These are phyloP conservation scores for Xerocomus nothofagi DNA, from an alignment of 1,284 basidiomycete species.

Conservation along the genomic window DNA sequence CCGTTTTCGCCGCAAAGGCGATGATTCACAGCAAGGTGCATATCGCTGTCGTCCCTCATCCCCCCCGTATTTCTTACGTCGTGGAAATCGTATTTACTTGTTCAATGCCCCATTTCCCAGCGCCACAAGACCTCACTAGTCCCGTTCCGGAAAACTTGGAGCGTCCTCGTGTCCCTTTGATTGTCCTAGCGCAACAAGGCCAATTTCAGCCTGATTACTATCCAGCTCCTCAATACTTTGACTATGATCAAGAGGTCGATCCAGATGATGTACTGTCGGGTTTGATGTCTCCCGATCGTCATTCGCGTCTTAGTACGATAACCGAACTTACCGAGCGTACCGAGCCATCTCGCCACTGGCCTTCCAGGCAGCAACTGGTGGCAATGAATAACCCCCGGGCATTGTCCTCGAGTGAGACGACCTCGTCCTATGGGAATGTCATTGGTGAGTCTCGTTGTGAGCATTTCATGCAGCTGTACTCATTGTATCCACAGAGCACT, in stretches of 20 bases:
- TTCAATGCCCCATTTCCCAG: slow-evolving; percentile 16
- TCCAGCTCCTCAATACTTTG: slow-evolving; percentile 24
- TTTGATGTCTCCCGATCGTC: slow-evolving; percentile 27
- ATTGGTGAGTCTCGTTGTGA: slow-evolving; percentile 45
- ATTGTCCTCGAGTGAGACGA: slow-evolving; percentile 42
- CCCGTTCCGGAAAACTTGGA: slow-evolving; percentile 22
- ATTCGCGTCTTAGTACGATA: slow-evolving; percentile 56
- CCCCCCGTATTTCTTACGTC: slow-evolving; percentile 3
- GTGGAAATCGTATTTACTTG: slow-evolving; percentile 17
- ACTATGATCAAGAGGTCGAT: slow-evolving; percentile 22
- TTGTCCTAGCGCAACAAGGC: slow-evolving; percentile 55
- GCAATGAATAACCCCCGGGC: slow-evolving; percentile 41
- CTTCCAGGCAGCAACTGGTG: slow-evolving; percentile 38
- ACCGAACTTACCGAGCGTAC: slow-evolving; percentile 64
- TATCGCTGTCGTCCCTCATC: slow-evolving; percentile 27
- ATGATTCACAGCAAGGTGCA: slow-evolving; percentile 38
- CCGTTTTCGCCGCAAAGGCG: slow-evolving; percentile 33
- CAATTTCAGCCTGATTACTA: slow-evolving; percentile 35
- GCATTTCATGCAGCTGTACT: neutral
- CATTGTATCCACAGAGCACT: slow-evolving; percentile 20
- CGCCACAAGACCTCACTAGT: slow-evolving; percentile 6
- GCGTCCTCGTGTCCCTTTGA: slow-evolving; percentile 53
- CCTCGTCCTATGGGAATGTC: slow-evolving; percentile 62
- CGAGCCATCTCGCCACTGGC: slow-evolving; percentile 51
- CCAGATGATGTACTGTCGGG: slow-evolving; percentile 17